phyloP scores from a whole-genome alignment of 176 grass and related monocot species.

The Cenchrus purpureus region DNA sequence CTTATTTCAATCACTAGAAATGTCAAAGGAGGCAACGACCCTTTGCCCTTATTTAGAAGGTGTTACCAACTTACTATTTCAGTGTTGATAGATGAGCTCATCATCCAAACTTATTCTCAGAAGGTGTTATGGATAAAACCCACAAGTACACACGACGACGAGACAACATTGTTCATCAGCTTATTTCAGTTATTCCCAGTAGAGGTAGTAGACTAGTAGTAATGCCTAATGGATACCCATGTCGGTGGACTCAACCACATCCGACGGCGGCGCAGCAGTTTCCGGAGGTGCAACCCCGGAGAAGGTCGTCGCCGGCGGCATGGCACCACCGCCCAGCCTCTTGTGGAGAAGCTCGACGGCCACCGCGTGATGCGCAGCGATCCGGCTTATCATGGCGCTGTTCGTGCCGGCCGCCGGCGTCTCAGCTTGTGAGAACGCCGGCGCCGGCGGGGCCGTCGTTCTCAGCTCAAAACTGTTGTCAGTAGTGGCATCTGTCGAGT shows the following conservation, averaged over 20 bases:
- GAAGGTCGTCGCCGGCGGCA: neutral
- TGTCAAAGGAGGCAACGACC: neutral
- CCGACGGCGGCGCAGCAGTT: neutral
- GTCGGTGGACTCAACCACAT: neutral
- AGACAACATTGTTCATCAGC: neutral
- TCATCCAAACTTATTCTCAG: too few relatives aligned
- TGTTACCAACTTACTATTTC: neutral
- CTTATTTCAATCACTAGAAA: neutral
- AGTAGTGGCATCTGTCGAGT: neutral
- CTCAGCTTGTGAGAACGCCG: neutral
- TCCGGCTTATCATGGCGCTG: neutral
- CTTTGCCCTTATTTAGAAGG: neutral
- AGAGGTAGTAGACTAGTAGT: neutral
- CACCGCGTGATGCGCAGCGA: conserved; percentile 17
- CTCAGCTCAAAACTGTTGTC: conserved; percentile 13
- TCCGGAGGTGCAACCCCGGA: too few relatives aligned
- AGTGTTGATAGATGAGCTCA: too few relatives aligned
- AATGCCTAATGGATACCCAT: conserved; percentile 37
- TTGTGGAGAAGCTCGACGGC: conserved; percentile 53
- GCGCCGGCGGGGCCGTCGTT: neutral
- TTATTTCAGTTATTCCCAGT: neutral
- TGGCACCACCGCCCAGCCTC: neutral
- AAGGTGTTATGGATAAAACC: neutral
- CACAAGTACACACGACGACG: neutral
- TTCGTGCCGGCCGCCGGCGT: neutral